phyloP scores from a whole-genome alignment of 805 yeast genomes.

The Tetrapisispora fleetii region DNA sequence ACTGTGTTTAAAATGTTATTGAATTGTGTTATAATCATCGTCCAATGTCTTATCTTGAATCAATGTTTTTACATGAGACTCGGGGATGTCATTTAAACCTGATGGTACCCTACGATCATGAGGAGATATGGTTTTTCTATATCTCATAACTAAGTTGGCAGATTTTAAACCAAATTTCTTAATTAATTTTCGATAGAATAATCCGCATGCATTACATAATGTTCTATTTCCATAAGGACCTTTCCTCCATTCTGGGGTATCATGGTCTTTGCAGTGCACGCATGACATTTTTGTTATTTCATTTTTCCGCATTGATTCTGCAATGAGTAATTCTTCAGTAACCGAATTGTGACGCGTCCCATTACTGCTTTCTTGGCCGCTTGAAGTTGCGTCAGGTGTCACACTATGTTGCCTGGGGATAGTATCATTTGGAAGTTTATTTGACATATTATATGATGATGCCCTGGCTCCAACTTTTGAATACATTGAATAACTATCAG shows the following conservation, averaged over 20 bases:
- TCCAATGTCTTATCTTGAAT: conserved; percentile 7
- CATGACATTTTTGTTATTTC: conserved; percentile 31
- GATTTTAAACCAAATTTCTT: conserved; percentile 28
- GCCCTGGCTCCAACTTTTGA: background rate
- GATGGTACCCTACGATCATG: conserved; percentile 26
- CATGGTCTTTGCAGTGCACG: conserved; percentile 60
- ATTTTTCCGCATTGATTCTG: conserved; percentile 9
- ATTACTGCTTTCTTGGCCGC: background rate
- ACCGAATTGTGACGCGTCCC: conserved; percentile 2
- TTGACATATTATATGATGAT: background rate
- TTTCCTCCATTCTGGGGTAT: conserved; percentile 89
- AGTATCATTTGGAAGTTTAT: background rate
- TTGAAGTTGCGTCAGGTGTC: background rate
- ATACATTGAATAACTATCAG: background rate
- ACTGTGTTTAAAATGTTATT: background rate
- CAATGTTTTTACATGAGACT: conserved; percentile 11
- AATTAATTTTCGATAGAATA: conserved; percentile 55
- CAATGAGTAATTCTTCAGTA: conserved; percentile 9
- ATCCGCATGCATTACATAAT: conserved; percentile 88
- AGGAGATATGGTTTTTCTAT: conserved; percentile 18
- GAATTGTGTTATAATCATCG: conserved; percentile 4
- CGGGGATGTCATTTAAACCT: conserved; percentile 16
- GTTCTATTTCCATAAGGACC: conserved; percentile 83
- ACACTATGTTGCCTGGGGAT: background rate
- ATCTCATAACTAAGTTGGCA: conserved; percentile 26